A percentile compares a stretch with the other conserved stretches of the same genome.
phyloP scores from a whole-genome alignment of 1,139 yeast species.

The Dujonia santamariae region DNA sequence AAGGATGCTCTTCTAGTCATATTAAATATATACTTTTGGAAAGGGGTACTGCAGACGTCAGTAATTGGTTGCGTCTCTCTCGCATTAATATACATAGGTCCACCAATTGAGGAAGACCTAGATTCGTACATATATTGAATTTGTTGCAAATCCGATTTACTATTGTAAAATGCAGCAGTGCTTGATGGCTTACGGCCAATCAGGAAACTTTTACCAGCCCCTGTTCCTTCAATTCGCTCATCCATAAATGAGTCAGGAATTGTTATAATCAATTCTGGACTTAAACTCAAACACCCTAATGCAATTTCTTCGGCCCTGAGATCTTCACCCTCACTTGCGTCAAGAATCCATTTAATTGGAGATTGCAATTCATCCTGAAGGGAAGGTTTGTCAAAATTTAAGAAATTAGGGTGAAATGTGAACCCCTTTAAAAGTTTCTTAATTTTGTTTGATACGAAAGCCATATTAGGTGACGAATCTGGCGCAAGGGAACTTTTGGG shows the following conservation, averaged over 20 bases:
- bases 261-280: conserved; percentile 18
- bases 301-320: conserved; percentile 32
- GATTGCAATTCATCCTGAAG: conserved; percentile 41
- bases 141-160: conserved; percentile 6
- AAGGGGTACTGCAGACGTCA: neutral
- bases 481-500: too few relatives aligned
- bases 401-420: conserved; percentile 49
- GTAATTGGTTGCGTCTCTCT: conserved; percentile 13
- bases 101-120: conserved; percentile 26
- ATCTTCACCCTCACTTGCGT: conserved; percentile 14
- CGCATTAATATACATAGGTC: conserved; percentile 21
- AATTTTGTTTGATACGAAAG: conserved; percentile 1
- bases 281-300: conserved; percentile 30
- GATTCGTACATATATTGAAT: conserved; percentile 15
- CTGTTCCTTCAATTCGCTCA: too few relatives aligned
- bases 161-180: conserved; percentile 2
- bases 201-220: conserved; percentile 4
- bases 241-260: conserved; percentile 13
- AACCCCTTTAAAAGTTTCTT: conserved; percentile 19
- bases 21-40: conserved; percentile 6
- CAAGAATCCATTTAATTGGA: conserved; percentile 33
- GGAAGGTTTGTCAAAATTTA: conserved; percentile 22
- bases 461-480: too few relatives aligned
- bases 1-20: conserved; percentile 6
- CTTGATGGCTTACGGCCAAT: conserved; percentile 1